Conservation (phyloP, 1,284 basidiomycete genomes). For the Fistulina hepatica region DNA sequence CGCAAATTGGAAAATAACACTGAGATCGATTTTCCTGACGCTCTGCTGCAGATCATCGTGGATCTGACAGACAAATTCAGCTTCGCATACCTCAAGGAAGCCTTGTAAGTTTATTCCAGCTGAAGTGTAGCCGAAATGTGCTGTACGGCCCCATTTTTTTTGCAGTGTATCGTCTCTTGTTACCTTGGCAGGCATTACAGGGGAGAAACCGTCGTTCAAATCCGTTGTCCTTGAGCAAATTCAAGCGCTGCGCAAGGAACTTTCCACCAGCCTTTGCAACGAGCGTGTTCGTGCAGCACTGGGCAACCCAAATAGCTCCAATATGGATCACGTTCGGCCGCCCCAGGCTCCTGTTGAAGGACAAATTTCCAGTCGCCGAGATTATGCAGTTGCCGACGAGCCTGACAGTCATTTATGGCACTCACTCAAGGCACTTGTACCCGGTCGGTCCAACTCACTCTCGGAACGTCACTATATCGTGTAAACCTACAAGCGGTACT, state of each 20-base stretch:
- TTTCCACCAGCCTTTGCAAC: constrained; percentile 24
- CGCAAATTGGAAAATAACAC: constrained; percentile 53
- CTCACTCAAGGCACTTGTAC: no score
- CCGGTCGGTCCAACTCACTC: no score
- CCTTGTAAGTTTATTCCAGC: constrained; percentile 47
- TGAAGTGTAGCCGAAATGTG: neutral
- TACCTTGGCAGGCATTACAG: constrained; percentile 35
- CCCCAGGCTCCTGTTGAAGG: no score
- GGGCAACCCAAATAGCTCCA: no score
- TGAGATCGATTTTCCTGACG: constrained; percentile 53
- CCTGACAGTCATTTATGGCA: no score
- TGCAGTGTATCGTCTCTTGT: constrained; percentile 54
- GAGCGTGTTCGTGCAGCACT: neutral
- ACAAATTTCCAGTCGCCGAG: no score
- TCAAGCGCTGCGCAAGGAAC: constrained; percentile 44
- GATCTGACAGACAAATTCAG: constrained; percentile 54
- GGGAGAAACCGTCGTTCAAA: constrained; percentile 39
- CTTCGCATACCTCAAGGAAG: constrained; percentile 78
- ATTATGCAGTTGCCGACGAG: no score
- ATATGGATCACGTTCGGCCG: constrained; percentile 1
- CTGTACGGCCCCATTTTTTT: constrained; percentile 2
- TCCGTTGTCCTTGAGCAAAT: constrained; percentile 45
- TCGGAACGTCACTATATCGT: no score
- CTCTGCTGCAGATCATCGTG: constrained; percentile 48
- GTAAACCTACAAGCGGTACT: no score